Percentiles rank a stretch among this genome's conserved stretches.
Conservation (phyloP, 306 rosid species). For the Trifolium repens region DNA sequence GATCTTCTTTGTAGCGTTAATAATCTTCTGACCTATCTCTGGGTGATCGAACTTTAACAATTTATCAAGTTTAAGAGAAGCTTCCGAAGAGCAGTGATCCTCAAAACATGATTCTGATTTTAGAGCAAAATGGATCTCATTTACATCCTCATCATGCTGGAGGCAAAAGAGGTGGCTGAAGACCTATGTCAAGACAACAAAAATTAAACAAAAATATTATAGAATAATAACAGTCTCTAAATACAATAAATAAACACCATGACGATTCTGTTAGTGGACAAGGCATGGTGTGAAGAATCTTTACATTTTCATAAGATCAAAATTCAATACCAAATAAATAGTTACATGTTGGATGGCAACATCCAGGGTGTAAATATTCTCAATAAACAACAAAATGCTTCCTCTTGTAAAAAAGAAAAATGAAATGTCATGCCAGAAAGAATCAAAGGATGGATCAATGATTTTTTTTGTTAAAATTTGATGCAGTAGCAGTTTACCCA, state of each 20-base stretch:
- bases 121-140: slow-evolving; percentile 85
- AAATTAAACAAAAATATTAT: slow-evolving; percentile 5
- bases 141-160: slow-evolving; percentile 87
- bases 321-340: not conserved
- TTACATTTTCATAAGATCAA: not conserved
- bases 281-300: slow-evolving; percentile 15
- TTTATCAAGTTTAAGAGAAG: slow-evolving; percentile 69
- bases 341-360: not conserved
- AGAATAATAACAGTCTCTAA: slow-evolving; percentile 4
- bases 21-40: slow-evolving; percentile 69
- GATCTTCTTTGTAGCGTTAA: slow-evolving; percentile 64
- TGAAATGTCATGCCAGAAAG: not conserved
- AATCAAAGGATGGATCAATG: slow-evolving; percentile 2
- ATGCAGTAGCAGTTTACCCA: not conserved
- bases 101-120: slow-evolving; percentile 59
- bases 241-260: not conserved
- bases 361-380: not conserved
- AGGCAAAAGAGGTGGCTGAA: slow-evolving; percentile 77
- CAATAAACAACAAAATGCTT: slow-evolving; percentile 5
- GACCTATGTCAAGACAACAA: slow-evolving; percentile 57
- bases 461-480: not conserved
- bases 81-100: slow-evolving; percentile 60
- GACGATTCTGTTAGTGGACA: not conserved
- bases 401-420: not conserved
- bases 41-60: slow-evolving; percentile 68